Conservation (phyloP, 176 grass and related monocot species). For the Carex cristatella region DNA sequence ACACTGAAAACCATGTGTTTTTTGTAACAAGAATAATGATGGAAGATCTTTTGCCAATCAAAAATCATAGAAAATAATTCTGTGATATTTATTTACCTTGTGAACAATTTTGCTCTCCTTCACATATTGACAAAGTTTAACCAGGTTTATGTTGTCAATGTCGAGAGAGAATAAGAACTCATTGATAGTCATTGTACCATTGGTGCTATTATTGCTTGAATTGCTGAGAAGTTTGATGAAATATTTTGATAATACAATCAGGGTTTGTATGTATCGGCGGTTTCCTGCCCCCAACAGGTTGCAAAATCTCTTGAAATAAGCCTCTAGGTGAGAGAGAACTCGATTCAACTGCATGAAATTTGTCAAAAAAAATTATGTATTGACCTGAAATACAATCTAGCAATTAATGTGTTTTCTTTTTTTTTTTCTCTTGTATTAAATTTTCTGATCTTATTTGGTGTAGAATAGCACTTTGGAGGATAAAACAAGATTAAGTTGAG, state of each 20-base stretch:
- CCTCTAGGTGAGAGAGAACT: constrained; percentile 56
- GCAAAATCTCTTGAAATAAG: constrained; percentile 71
- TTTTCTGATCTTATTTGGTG: background rate
- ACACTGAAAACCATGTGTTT: background rate
- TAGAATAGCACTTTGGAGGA: background rate
- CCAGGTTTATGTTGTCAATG: constrained; percentile 94
- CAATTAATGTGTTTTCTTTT: background rate
- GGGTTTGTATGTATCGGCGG: constrained; percentile 79
- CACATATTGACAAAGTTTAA: constrained; percentile 82
- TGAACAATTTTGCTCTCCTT: constrained; percentile 95
- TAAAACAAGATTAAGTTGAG: background rate
- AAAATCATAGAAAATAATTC: background rate
- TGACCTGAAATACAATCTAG: constrained; percentile 23
- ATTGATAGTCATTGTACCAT: constrained; percentile 82
- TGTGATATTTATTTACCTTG: constrained; percentile 44
- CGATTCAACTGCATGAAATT: constrained; percentile 47
- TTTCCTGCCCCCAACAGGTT: constrained; percentile 73
- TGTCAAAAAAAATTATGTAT: background rate
- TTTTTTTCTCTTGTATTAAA: background rate
- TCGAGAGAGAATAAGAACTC: constrained; percentile 88
- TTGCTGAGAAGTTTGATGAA: constrained; percentile 45
- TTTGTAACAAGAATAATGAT: background rate
- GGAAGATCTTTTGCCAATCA: background rate
- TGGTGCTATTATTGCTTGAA: constrained; percentile 27
- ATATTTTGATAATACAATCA: constrained; percentile 60